Base-by-base conservation (phyloP, 805 yeast species). In the Candida ipomoeae region DNA sequence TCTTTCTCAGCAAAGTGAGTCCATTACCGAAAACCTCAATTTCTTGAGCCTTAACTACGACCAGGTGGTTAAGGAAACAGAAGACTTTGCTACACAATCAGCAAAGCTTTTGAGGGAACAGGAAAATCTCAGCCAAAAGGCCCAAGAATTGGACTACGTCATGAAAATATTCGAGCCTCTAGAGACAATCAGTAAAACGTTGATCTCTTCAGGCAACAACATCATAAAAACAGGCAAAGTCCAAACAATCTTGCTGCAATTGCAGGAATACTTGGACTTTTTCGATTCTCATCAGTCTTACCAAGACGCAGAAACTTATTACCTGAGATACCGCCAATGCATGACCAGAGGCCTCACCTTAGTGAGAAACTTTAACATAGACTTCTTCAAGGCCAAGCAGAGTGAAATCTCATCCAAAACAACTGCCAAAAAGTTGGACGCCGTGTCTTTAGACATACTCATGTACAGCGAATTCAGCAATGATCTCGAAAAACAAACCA, bases 311-410 rank as follows among this genome's bases (percentile, higher is more conserved):
- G 92, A 83, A 26, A 62, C 81, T 1, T 89, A 87, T 63, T 78
- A 77, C 44, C 80, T 83, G 55, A 78, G 91, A 51, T 89, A 88
- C 68, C 81, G 87, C 54, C 95, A 88, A 59, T 88, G 96, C 60
- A 75, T 89, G 77, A 83, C 91, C 1, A 77, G 96, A 51, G 84
- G 95, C 1, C 74, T 89, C 43, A 82, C 94, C 0, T 71, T 92
- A 52, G 80, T 89, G 14, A 78, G 85, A 55, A 87, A 84, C 59
- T 89, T 84, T 62, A 67, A 87, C 48, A 73, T 73, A 8, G 65
- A 65, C n/a, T 75, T 73, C 33, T 62, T 80, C 39, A 71, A 67
- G n/a, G 44, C 42, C n/a, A 56, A 48, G 33, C 32, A 33, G 3
- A 37, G 37, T 2, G 53, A 52, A n/a, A 38, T 50, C 15, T 21